A percentile compares a stretch with the other conserved stretches of the same genome.
These are phyloP conservation scores for Ajuga chamaepitys DNA, from an alignment of 257 asterid species.

Conservation along the genomic window DNA sequence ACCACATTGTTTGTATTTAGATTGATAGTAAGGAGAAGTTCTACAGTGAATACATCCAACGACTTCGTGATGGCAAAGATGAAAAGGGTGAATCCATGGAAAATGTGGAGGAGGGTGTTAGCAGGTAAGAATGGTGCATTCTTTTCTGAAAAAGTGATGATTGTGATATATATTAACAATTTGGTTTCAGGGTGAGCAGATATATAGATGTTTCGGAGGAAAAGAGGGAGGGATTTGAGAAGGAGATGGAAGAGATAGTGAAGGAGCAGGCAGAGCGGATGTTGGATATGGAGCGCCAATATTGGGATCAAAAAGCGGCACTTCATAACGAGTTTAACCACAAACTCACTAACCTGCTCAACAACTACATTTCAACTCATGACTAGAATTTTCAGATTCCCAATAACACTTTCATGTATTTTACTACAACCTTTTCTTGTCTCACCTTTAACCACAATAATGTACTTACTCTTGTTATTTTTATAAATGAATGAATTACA, in stretches of 20 bases:
- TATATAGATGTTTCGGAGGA: slow-evolving; percentile 31
- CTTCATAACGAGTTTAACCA: too few species aligned
- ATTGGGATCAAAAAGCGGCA: slow-evolving; percentile 33
- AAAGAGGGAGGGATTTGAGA: slow-evolving; percentile 29
- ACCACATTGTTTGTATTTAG: slow-evolving; percentile 26
- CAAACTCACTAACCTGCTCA: too few species aligned
- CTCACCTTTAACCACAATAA: too few species aligned
- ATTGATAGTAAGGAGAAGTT: slow-evolving; percentile 62
- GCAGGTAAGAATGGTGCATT: slow-evolving; percentile 50
- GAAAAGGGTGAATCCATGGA: slow-evolving; percentile 40
- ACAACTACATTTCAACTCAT: too few species aligned
- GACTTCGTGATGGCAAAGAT: slow-evolving; percentile 35
- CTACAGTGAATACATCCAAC: slow-evolving; percentile 34
- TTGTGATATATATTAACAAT: neutral
- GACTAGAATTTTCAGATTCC: too few species aligned
- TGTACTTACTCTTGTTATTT: too few species aligned
- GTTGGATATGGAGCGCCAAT: slow-evolving; percentile 30
- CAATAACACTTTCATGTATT: too few species aligned
- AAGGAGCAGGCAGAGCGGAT: slow-evolving; percentile 26
- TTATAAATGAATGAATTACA: too few species aligned
- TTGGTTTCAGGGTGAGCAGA: slow-evolving; percentile 35
- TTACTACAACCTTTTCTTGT: too few species aligned
- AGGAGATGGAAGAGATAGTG: slow-evolving; percentile 27
- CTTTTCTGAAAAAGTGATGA: neutral
- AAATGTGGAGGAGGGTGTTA: slow-evolving; percentile 26